Base-by-base conservation (phyloP, 176 grass and related monocot species). In the Oryza glumipatula region DNA sequence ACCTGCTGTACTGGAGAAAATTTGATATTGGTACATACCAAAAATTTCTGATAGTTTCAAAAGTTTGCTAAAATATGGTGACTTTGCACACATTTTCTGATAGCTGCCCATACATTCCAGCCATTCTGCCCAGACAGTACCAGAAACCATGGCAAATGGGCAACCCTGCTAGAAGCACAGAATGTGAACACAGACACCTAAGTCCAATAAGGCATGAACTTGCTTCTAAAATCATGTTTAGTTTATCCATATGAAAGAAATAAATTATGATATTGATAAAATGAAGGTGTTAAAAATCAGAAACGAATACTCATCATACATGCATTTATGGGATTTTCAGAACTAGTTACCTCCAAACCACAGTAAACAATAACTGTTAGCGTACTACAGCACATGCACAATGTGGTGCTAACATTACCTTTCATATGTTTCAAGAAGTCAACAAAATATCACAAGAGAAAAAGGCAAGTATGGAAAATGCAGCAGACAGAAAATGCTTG, bases 21-120 rank as follows among this genome's bases (percentile, higher is more conserved):
- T 10, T 71, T 66, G 48, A 24, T 72, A 78, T 78, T 24, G 69
- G 75, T n/a, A 85, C 66, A 79, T 85, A 78, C 75, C 67, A 78
- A 78, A 78, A 65, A 85, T 63, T 71, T 72, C 38, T 23, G 24
- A 85, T 64, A 85, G 56, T 85, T 85, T 78, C 35, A 69, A 85
- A 85, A 79, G 23, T 78, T 78, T 48, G 36, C 49, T 35, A 77
- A 76, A 85, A 85, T 39, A 71, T 64, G 75, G 78, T 72, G 36
- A 72, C 49, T 79, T 78, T 78, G 78, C 23, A 78, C 23, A 78
- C 65, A 85, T 33, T 36, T 45, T 78, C 58, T 64, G 17, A 78
- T 63, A 71, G 74, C 66, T 63, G 67, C 75, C 65, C 75, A 71
- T 58, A 70, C 28, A 60, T 77, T 43, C 63, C 74, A 32, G 83